phyloP scores from a whole-genome alignment of 495 filamentous ascomycete species.

The Astrothelium macrocarpum region DNA sequence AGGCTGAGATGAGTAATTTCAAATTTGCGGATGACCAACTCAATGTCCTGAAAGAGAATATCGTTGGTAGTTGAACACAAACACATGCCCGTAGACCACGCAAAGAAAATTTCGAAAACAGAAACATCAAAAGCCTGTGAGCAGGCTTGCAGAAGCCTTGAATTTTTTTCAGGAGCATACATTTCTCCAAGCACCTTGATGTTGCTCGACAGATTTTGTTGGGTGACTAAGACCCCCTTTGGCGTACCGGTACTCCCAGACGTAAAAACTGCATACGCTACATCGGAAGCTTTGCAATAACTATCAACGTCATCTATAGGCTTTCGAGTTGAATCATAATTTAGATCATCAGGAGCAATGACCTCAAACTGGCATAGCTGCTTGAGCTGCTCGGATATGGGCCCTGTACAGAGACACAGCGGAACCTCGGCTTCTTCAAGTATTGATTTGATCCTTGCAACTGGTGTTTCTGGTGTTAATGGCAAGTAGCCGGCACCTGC shows the following conservation, averaged over 20 bases:
- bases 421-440: conserved; percentile 42
- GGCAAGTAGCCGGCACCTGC: conserved; percentile 66
- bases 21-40: conserved; percentile 46
- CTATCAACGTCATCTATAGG: conserved; percentile 10
- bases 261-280: conserved; percentile 51
- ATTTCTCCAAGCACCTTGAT: conserved; percentile 47
- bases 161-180: conserved; percentile 43
- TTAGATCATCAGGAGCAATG: neutral
- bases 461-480: conserved; percentile 54
- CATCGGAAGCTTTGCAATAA: conserved; percentile 10
- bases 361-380: neutral
- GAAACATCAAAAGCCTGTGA: conserved; percentile 68
- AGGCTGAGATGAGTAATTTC: conserved; percentile 64
- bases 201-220: conserved; percentile 58
- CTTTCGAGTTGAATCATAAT: neutral
- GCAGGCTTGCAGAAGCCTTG: conserved; percentile 59
- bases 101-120: conserved; percentile 72
- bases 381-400: neutral
- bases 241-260: conserved; percentile 57
- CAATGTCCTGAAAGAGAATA: conserved; percentile 53
- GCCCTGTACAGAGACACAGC: conserved; percentile 36
- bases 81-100: conserved; percentile 61
- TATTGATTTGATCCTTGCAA: conserved; percentile 44
- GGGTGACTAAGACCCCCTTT: conserved; percentile 62
- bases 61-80: conserved; percentile 61